phyloP scores from a whole-genome alignment of 768 basidiomycete species.

The Termitomyces sp. region DNA sequence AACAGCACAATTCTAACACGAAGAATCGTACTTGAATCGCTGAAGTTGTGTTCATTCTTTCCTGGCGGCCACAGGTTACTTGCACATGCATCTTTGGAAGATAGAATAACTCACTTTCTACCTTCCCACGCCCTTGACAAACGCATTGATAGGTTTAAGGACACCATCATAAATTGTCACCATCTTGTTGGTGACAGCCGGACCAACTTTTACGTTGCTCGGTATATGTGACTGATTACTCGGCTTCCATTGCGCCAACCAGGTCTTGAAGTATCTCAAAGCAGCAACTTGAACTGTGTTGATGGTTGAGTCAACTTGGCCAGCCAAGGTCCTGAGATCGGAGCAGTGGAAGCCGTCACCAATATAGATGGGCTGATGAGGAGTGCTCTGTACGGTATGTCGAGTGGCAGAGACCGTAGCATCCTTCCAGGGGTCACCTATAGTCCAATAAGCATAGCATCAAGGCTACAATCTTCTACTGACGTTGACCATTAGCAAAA shows the following conservation, averaged over 20 bases:
- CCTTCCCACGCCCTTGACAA: slow-evolving; percentile 23
- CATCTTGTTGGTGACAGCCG: background rate
- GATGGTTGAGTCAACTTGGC: slow-evolving; percentile 43
- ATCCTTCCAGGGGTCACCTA: slow-evolving; percentile 72
- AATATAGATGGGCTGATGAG: slow-evolving; percentile 48
- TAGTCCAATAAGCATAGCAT: background rate
- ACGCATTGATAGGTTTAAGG: slow-evolving; percentile 29
- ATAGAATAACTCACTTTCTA: background rate
- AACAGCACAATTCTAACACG: background rate
- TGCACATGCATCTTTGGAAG: background rate
- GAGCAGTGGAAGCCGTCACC: slow-evolving; percentile 67
- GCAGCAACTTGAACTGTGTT: slow-evolving; percentile 47
- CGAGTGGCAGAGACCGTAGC: slow-evolving; percentile 59
- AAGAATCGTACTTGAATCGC: background rate
- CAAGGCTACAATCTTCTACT: slow-evolving; percentile 18
- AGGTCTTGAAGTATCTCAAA: slow-evolving; percentile 45
- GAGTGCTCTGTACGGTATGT: slow-evolving; percentile 38
- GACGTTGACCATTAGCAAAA: slow-evolving; percentile 66
- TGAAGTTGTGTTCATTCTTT: background rate
- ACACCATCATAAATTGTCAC: background rate
- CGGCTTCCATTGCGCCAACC: slow-evolving; percentile 46
- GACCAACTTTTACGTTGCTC: background rate
- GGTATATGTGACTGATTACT: slow-evolving; percentile 1
- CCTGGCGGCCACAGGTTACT: background rate
- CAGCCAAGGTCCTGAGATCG: slow-evolving; percentile 41